A percentile compares a stretch with the other conserved stretches of the same genome.
These are phyloP conservation scores for Fraxinus floribunda DNA, from an alignment of 305 asterid genomes.

Conservation along the genomic window DNA sequence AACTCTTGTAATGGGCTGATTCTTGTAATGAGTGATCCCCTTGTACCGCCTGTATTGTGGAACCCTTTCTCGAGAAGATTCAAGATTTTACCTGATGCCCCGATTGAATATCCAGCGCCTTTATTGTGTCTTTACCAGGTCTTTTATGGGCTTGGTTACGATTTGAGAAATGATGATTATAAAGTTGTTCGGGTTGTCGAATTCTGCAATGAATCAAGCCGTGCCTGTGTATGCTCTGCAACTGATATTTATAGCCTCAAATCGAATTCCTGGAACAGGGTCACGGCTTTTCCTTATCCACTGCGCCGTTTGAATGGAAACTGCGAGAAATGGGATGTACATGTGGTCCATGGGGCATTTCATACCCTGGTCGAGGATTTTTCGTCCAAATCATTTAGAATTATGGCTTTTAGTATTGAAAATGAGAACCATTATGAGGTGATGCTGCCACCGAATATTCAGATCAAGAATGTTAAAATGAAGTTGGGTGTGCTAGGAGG, in stretches of 20 bases:
- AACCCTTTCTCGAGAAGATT: constrained; percentile 47
- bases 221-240: constrained; percentile 18
- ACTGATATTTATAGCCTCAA: constrained; percentile 26
- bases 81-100: constrained; percentile 32
- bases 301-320: constrained; percentile 5
- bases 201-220: neutral
- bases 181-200: constrained; percentile 43
- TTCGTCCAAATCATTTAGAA: neutral
- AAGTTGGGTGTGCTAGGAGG: constrained; percentile 28
- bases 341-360: constrained; percentile 23
- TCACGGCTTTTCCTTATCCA: constrained; percentile 26
- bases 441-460: constrained; percentile 13
- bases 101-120: constrained; percentile 22
- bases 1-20: constrained; percentile 59
- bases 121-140: constrained; percentile 17
- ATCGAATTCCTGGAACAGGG: constrained; percentile 23
- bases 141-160: constrained; percentile 49
- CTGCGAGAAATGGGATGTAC: constrained; percentile 16
- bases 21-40: constrained; percentile 43
- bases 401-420: constrained; percentile 31
- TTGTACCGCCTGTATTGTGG: constrained; percentile 45
- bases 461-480: neutral
- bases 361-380: constrained; percentile 11
- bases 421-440: constrained; percentile 20
- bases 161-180: constrained; percentile 48